Conservation (phyloP, 208 protist genomes). For the Leptomonas pyrrhocoris region DNA sequence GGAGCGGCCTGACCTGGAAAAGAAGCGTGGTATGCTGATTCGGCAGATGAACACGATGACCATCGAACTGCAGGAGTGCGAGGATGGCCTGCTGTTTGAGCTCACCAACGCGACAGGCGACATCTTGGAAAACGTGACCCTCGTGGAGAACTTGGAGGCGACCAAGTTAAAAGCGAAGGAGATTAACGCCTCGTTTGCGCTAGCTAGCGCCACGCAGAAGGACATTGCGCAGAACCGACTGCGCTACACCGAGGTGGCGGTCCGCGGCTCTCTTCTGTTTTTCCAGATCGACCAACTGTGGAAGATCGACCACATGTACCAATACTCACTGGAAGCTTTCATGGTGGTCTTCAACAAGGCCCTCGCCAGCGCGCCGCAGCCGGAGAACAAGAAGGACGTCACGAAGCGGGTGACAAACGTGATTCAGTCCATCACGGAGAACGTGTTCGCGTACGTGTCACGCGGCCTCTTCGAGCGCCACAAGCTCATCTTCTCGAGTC, state of each 20-base stretch:
- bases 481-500: constrained; percentile 98
- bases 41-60: constrained; percentile 98
- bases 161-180: constrained; percentile 97
- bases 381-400: constrained; percentile 93
- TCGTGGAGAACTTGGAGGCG: constrained; percentile 97
- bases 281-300: constrained; percentile 97
- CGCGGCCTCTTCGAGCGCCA: constrained; percentile 98
- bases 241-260: constrained; percentile 95
- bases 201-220: constrained; percentile 94
- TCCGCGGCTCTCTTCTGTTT: constrained; percentile 96
- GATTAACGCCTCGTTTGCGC: constrained; percentile 94
- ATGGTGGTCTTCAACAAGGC: constrained; percentile 98
- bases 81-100: constrained; percentile 96
- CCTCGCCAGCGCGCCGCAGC: constrained; percentile 84
- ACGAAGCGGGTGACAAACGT: constrained; percentile 92
- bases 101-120: constrained; percentile 95
- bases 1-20: constrained; percentile 97
- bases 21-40: constrained; percentile 94
- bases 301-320: constrained; percentile 98
- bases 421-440: constrained; percentile 94
- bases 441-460: constrained; percentile 95
- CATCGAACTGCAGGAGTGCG: constrained; percentile 97
- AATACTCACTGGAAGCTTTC: constrained; percentile 98
- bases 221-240: constrained; percentile 96
- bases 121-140: constrained; percentile 95